Evolutionary conservation across 2,329 filamentous ascomycete species (phyloP), one percentile per base, ranked within the genome.

Genomic region (Sclerotinia sclerotiorum): DNA sequence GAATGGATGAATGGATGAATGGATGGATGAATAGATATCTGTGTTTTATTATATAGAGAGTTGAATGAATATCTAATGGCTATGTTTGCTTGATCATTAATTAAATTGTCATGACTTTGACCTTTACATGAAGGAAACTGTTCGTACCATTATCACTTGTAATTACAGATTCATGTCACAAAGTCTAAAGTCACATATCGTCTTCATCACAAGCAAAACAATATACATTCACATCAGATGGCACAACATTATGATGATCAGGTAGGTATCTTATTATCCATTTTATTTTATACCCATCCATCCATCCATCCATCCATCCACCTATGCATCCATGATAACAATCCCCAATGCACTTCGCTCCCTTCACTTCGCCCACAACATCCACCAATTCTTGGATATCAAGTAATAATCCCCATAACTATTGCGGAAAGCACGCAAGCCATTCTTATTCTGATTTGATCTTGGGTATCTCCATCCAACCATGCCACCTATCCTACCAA

Each of bases 381-480:
- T 27, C 61, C 29, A 64, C 48, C 49, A 15, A 21, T 39, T n/a
- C 44, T n/a, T 29, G 54, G 64, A 61, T 61, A 61, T 61, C 57
- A 51, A 54, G 21, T 61, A 42, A 48, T 27, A 49, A 57, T 32
- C 49, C 29, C 49, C 29, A 64, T 29, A n/a, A 21, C 39, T 48
- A 54, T 64, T 39, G 44, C 21, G 29, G 44, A 61, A 49, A 44
- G 44, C 61, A 54, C 35, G 49, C 35, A n/a, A 51, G n/a, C 32
- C 46, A 64, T 64, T 61, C 61, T 64, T 54, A 64, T 64, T 66
- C 64, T 66, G 64, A 49, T 54, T 56, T 62, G 55, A 67, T 67
- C 65, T 67, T 61, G 65, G 65, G 65, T 67, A 67, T 67, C 65
- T 67, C 65, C 65, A 67, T 61, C 65, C 65, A 67, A 42, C 55